A percentile compares a stretch with the other conserved stretches of the same genome.
Conservation (phyloP, 805 yeast genomes). For the Schwanniomyces sp. region DNA sequence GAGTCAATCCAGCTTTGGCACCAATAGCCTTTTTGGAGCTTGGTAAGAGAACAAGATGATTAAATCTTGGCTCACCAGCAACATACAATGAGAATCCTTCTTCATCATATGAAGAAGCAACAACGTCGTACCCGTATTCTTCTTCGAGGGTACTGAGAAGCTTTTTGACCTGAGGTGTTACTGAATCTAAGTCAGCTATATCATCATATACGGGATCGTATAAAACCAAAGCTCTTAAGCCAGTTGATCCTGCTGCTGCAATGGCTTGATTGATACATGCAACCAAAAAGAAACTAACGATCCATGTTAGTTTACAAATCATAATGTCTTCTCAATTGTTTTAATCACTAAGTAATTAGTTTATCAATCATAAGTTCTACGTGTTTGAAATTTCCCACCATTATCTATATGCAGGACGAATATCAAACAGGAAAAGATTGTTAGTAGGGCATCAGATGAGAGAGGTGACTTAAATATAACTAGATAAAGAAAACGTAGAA, state of each 20-base stretch:
- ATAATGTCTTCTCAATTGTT: not conserved
- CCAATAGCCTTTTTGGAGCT: conserved; percentile 30
- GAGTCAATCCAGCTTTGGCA: conserved; percentile 29
- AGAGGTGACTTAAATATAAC: no score
- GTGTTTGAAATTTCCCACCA: not conserved
- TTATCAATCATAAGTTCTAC: not conserved
- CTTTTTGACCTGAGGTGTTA: conserved; percentile 16
- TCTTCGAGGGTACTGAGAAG: conserved; percentile 22
- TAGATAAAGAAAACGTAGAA: not conserved
- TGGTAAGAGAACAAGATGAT: conserved; percentile 37
- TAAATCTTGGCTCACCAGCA: conserved; percentile 22
- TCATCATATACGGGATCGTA: conserved; percentile 29
- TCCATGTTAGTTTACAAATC: conserved; percentile 6
- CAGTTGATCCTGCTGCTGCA: conserved; percentile 6
- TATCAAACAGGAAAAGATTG: not conserved
- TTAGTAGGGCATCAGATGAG: not conserved
- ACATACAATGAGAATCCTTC: conserved; percentile 20
- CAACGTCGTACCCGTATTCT: conserved; percentile 12
- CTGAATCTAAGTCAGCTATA: conserved; percentile 12
- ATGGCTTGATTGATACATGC: not conserved
- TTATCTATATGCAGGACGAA: not conserved
- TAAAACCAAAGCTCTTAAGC: conserved; percentile 28
- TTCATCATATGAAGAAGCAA: conserved; percentile 23
- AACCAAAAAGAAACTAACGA: conserved; percentile 7
- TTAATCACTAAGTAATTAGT: not conserved